Conservation (phyloP, 2,329 filamentous ascomycete species). For the Domatiomyces globalis region DNA sequence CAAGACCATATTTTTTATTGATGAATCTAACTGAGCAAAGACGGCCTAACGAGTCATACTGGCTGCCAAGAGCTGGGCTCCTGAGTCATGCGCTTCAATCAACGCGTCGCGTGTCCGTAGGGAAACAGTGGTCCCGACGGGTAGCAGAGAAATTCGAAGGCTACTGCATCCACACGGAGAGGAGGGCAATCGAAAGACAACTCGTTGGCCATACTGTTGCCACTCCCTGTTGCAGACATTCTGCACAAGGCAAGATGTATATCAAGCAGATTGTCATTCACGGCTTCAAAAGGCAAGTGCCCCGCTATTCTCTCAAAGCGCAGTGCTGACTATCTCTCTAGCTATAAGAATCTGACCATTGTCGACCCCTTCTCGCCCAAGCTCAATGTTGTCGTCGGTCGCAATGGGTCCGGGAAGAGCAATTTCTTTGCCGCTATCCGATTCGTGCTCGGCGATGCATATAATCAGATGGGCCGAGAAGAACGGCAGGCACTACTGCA, state of each 20-base stretch:
- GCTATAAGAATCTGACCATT: slow-evolving; percentile 98
- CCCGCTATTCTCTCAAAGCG: not conserved
- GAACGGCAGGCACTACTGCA: slow-evolving; percentile 93
- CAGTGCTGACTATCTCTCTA: slow-evolving; percentile 26
- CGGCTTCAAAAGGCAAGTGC: slow-evolving; percentile 84
- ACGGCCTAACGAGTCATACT: not conserved
- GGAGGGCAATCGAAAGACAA: not conserved
- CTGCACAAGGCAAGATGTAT: slow-evolving; percentile 51
- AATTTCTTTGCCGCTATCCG: slow-evolving; percentile 99
- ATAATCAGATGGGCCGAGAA: slow-evolving; percentile 88
- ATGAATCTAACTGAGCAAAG: not conserved
- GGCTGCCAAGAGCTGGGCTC: not conserved
- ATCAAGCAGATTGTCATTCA: slow-evolving; percentile 99
- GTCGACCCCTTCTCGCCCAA: slow-evolving; percentile 97
- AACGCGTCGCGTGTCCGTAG: not conserved
- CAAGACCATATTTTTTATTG: not conserved
- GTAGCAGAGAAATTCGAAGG: not conserved
- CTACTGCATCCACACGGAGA: not conserved
- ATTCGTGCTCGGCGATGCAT: slow-evolving; percentile 95
- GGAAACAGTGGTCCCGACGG: not conserved
- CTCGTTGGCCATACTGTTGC: not conserved
- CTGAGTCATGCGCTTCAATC: not conserved
- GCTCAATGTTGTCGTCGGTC: slow-evolving; percentile 95
- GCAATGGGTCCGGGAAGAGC: slow-evolving; percentile 97
- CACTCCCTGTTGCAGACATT: not conserved